Evolutionary conservation across 2,329 filamentous ascomycete species (phyloP).

Genomic region (Aspergillus neotritici): DNA sequence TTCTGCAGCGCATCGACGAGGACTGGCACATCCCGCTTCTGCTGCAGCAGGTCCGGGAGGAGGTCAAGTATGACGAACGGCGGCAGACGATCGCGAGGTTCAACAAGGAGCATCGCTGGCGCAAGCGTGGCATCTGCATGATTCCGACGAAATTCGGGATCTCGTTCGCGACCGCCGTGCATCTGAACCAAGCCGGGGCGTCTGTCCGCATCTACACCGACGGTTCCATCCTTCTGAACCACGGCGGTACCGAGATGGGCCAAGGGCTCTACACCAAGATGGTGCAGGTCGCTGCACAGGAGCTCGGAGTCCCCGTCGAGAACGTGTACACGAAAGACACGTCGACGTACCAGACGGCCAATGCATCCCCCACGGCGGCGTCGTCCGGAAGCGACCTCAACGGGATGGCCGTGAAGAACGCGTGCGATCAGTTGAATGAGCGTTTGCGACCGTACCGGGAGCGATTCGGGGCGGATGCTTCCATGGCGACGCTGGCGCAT

Average conservation of each 20-base stretch:
- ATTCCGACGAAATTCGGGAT: conserved; percentile 23
- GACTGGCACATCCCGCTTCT: conserved; percentile 23
- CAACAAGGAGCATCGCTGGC: conserved; percentile 16
- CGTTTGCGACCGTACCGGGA: conserved; percentile 77
- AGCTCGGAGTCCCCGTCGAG: conserved; percentile 14
- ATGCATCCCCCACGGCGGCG: conserved; percentile 21
- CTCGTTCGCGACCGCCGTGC: conserved; percentile 22
- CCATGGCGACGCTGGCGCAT: conserved; percentile 82
- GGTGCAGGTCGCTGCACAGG: conserved; percentile 20
- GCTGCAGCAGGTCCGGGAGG: conserved; percentile 16
- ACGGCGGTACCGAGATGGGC: conserved; percentile 24
- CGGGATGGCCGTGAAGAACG: conserved; percentile 21
- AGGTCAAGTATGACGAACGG: conserved; percentile 10
- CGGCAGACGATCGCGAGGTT: conserved; percentile 5
- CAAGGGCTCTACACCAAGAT: conserved; percentile 25
- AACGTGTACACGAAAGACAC: conserved; percentile 18
- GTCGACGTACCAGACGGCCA: conserved; percentile 18
- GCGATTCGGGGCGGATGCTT: conserved; percentile 63
- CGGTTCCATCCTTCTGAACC: conserved; percentile 19
- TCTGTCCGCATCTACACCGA: conserved; percentile 19
- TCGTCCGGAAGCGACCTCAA: conserved; percentile 22
- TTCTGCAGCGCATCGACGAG: conserved; percentile 20
- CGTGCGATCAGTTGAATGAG: conserved; percentile 60
- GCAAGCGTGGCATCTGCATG: conserved; percentile 19
- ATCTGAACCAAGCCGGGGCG: conserved; percentile 22